phyloP scores from a whole-genome alignment of 2,329 filamentous ascomycete species.

The Cladophialophora immunda region DNA sequence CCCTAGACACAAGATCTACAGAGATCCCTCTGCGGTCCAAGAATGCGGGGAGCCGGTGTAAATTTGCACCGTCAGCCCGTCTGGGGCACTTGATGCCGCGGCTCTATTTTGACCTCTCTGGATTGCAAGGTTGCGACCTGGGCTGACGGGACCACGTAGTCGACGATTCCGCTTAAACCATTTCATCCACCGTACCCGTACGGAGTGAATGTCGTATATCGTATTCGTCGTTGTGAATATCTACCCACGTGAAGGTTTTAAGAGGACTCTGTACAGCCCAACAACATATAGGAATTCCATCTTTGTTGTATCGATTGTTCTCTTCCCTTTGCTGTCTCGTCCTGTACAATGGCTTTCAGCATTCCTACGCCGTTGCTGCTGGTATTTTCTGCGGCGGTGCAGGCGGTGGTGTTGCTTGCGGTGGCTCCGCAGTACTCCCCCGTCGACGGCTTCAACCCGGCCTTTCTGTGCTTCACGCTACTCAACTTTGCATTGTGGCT shows the following conservation, averaged over 20 bases:
- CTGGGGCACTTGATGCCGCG: background rate
- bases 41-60: background rate
- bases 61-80: background rate
- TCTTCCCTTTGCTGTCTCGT: background rate
- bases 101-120: background rate
- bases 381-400: constrained; percentile 7
- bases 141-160: no score
- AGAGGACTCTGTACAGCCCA: background rate
- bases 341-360: constrained; percentile 1
- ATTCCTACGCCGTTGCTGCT: constrained; percentile 7
- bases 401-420: constrained; percentile 2
- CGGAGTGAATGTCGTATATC: no score
- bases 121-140: no score
- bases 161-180: background rate
- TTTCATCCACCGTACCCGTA: no score
- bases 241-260: background rate
- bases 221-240: no score
- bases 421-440: background rate
- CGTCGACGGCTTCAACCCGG: background rate
- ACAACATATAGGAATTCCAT: background rate
- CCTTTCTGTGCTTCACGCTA: constrained; percentile 2
- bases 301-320: background rate
- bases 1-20: no score
- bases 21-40: no score
- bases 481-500: constrained; percentile 38